Evolutionary conservation across 495 filamentous ascomycete species (phyloP), one percentile per base, ranked within the genome.

Genomic region (Podospora didyma): DNA sequence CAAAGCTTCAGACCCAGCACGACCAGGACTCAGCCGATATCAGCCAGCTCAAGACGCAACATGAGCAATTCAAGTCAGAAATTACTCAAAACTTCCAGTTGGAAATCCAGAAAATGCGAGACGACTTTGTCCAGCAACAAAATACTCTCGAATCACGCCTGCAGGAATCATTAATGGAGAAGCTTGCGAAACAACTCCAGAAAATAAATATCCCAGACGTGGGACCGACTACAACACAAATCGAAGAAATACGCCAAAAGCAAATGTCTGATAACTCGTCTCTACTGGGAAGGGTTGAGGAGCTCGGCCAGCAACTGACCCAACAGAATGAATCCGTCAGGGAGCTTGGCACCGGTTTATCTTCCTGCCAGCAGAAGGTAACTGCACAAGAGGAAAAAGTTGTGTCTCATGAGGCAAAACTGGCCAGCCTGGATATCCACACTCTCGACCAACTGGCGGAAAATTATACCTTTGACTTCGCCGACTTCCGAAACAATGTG

Each of bases 401-500:
- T 3, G 3, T 9, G 4, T 31, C 9, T 9, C 26, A 31, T 9
- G 26, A 31, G 3, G 9, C 26, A 31, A 31, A 31, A 9, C 9
- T 31, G 26, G 26, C 9, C 9, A 31, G 26, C 26, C 26, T 31
- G 6, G 59, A 62, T 49, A 37, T 54, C 11, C 49, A 55, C 9
- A 54, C 19, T 14, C 42, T 66, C 14, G 53, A 56, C 2, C 22
- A 23, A 10, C 28, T 42, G 7, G 45, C 49, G 10, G 59, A 62
- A 19, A 53, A 41, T 2, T 31, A 44, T n/a, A 54, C 51, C 3
- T 53, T 58, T 21, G 39, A 21, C 7, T 56, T 61, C 11, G 59
- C 54, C 1, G 21, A 44, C 2, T 48, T 62, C 19, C 37, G 56
- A 23, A 24, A 22, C 26, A 44, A n/a, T 22, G 37, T 61, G 9